Evolutionary conservation across 2,329 filamentous ascomycete species (phyloP), one percentile per base, ranked within the genome.

Genomic region (Ramularia endophylla): DNA sequence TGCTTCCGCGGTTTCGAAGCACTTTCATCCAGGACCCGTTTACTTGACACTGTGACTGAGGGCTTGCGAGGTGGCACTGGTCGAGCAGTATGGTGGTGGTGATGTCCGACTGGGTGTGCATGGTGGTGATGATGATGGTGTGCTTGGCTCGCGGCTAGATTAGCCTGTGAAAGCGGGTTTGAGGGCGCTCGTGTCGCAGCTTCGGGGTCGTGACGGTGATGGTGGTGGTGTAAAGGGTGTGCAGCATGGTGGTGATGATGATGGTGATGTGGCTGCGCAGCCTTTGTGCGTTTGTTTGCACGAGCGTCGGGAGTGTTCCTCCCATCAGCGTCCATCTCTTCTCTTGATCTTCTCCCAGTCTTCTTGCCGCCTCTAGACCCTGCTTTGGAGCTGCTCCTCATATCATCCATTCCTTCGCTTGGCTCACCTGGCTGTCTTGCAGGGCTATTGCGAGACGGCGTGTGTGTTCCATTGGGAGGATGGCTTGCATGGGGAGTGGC

Each of bases 1-100:
- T 95, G 88, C 41, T 80, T 76, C 8, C 88, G 82, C 7, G 86
- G 84, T 13, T 78, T 73, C 43, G 83, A 69, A 1, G 81, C 73
- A 3, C 90, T 80, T 20, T 79, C 81, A 2, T 87, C 80, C 9
- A 95, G 63, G 0, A 95, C 77, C 0, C 77, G 73, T 47, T 84
- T 74, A 2, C 83, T 85, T 8, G 76, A 77, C 17, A 94, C 74
- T 12, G 75, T 77, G 2, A 77, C 79, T 47, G 80, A 81, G 5
- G 80, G 72, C 58, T 82, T 81, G 43, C 78, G 70, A 31, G 80
- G 66, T 13, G 62, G 55, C 4, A 47, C 45, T 38, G 65, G 59
- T 8, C 48, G 47, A n/a, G 58, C 58, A 22, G 57, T 40, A 39
- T 61, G 56, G 41, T 64, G 60, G 45, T 63, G 60, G 40, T 68